A percentile compares a stretch with the other conserved stretches of the same genome.
phyloP scores from a whole-genome alignment of 2,329 filamentous ascomycete genomes.

The Pseudocercospora eumusae region DNA sequence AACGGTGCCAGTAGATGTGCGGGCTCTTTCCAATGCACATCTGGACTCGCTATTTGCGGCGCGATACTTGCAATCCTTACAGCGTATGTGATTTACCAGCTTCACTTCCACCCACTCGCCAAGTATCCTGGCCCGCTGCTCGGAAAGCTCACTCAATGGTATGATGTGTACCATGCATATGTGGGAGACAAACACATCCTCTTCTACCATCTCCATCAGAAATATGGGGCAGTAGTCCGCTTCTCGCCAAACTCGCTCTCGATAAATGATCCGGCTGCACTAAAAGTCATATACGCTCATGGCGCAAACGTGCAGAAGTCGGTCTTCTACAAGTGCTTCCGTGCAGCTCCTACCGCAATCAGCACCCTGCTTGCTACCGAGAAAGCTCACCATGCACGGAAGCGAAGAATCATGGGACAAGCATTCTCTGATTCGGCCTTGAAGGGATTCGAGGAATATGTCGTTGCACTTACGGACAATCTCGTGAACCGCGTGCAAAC shows the following conservation, averaged over 20 bases:
- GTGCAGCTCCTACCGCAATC: constrained; percentile 44
- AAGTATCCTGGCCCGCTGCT: constrained; percentile 39
- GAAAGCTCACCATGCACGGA: constrained; percentile 48
- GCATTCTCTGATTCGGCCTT: constrained; percentile 45
- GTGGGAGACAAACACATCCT: constrained; percentile 35
- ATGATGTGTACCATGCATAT: constrained; percentile 35
- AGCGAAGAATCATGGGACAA: constrained; percentile 48
- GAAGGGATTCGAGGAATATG: constrained; percentile 31
- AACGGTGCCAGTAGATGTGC: constrained; percentile 13
- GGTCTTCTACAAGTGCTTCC: constrained; percentile 51
- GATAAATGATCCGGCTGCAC: constrained; percentile 36
- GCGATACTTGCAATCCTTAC: constrained; percentile 17
- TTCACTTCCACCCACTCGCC: constrained; percentile 44
- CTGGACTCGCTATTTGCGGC: constrained; percentile 12
- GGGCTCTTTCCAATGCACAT: constrained; percentile 19
- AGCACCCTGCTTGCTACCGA: constrained; percentile 50
- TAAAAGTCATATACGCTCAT: constrained; percentile 53
- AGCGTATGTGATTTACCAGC: constrained; percentile 29
- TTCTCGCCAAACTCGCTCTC: constrained; percentile 33
- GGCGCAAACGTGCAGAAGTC: constrained; percentile 53
- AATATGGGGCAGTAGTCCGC: constrained; percentile 32
- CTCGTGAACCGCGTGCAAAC: constrained; percentile 22
- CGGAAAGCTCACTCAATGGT: constrained; percentile 28
- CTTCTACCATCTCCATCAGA: constrained; percentile 30
- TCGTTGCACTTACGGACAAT: constrained; percentile 29